Evolutionary conservation across 2,329 filamentous ascomycete genomes (phyloP).

Genomic region (Aspergillus ustus): DNA sequence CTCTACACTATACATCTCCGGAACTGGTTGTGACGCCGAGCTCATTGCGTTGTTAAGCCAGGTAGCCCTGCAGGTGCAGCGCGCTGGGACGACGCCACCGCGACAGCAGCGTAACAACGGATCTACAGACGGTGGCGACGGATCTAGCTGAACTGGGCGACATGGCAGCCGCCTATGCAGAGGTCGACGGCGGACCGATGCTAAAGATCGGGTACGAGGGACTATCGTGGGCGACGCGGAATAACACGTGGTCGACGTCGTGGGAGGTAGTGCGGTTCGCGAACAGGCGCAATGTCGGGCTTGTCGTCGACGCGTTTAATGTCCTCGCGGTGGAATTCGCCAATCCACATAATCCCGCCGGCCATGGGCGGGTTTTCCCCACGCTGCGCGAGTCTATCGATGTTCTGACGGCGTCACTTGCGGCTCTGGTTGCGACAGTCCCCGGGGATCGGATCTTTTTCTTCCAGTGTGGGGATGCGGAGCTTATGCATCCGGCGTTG

Average conservation of each 20-base stretch:
- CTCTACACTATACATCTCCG: conserved; percentile 25
- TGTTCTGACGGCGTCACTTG: conserved; percentile 31
- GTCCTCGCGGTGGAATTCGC: conserved; percentile 40
- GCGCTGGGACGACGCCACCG: conserved; percentile 33
- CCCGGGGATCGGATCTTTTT: conserved; percentile 41
- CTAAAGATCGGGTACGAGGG: conserved; percentile 40
- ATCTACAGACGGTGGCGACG: conserved; percentile 35
- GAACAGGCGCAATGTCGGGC: conserved; percentile 37
- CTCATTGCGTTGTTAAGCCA: conserved; percentile 32
- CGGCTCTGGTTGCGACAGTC: conserved; percentile 30
- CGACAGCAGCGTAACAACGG: conserved; percentile 35
- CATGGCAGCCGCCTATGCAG: conserved; percentile 34
- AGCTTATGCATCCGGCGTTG: conserved; percentile 29
- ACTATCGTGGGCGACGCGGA: conserved; percentile 37
- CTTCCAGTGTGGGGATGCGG: conserved; percentile 39
- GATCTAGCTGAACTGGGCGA: conserved; percentile 39
- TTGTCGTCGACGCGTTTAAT: conserved; percentile 41
- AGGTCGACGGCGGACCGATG: conserved; percentile 34
- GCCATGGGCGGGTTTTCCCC: conserved; percentile 35
- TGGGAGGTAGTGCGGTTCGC: conserved; percentile 40
- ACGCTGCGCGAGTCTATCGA: conserved; percentile 33
- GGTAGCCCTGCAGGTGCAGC: conserved; percentile 32
- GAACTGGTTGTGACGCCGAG: conserved; percentile 27
- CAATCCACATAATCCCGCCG: conserved; percentile 34
- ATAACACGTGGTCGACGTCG: conserved; percentile 40